Base-by-base conservation (phyloP, 2,329 filamentous ascomycete genomes). In the Colletotrichum camelliae region DNA sequence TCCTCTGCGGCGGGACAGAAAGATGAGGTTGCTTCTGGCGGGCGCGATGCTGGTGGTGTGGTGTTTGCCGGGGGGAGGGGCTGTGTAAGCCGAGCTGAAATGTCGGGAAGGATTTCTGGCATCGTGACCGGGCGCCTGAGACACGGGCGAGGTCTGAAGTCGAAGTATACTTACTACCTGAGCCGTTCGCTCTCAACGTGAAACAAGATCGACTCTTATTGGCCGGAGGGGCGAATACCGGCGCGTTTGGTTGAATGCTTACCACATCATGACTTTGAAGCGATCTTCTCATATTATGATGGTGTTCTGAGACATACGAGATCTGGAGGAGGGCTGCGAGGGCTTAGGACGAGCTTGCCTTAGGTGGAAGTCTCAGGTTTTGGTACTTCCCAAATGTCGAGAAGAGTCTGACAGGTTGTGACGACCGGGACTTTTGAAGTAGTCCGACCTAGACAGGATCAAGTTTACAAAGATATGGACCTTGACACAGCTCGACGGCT, bases 1-100 rank as follows among this genome's bases (percentile, higher is more conserved):
- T 37, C 5, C 1, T 29, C 8, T 21, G 58, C 27, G 58, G 18
- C 7, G 29, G 58, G 1, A 33, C 15, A 27, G 21, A n/a, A n/a
- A 27, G 29, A 73, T 62, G 24, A 48, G 55, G 12, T 39, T 6
- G 16, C 39, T 64, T 37, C 13, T n/a, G 18, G 24, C 12, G 39
- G 39, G 13, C 52, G 18, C 3, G 35, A 12, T 66, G 27, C 24
- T 31, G 58, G 29, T 61, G 58, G 58, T 61, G 29, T 33, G 58
- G 58, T 35, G 58, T 61, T 33, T 67, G 27, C n/a, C 27, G 12
- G 13, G 43, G 24, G 24, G 24, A 27, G 52, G 39, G 65, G 65
- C 39, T 31, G 37, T 55, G 37, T 73, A 27, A 67, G 70, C 37
- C 31, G 13, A 62, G 55, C 65, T 62, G 65, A 62, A 33, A 27